phyloP scores from a whole-genome alignment of 108 stramenopile species.

The Cyclostephanos invisitatus region DNA sequence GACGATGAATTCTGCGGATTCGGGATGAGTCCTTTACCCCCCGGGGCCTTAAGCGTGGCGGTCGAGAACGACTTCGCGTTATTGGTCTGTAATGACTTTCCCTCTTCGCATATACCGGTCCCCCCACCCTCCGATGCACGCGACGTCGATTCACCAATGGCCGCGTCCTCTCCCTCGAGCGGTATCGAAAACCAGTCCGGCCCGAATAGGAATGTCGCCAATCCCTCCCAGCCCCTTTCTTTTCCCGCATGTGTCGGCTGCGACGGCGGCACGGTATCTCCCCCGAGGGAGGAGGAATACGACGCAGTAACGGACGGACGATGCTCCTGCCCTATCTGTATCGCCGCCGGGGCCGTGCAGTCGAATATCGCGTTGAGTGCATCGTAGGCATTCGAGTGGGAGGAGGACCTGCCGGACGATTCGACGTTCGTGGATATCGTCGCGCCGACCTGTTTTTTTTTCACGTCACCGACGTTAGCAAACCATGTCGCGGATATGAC shows the following conservation, averaged over 20 bases:
- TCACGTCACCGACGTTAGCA: background rate
- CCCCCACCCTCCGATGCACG: background rate
- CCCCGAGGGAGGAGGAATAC: background rate
- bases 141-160: slow-evolving; percentile 15
- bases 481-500: too few relatives aligned
- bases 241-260: background rate
- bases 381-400: slow-evolving; percentile 82
- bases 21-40: slow-evolving; percentile 23
- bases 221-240: slow-evolving; percentile 64
- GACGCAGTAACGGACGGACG: background rate
- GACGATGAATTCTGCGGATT: slow-evolving; percentile 6
- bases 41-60: slow-evolving; percentile 6
- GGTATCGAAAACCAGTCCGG: slow-evolving; percentile 65
- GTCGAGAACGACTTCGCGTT: background rate
- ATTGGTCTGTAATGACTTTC: slow-evolving; percentile 6
- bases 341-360: slow-evolving; percentile 64
- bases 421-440: slow-evolving; percentile 67
- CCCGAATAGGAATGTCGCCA: slow-evolving; percentile 82
- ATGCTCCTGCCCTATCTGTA: slow-evolving; percentile 10
- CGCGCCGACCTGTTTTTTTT: slow-evolving; percentile 36
- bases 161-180: slow-evolving; percentile 29
- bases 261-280: background rate
- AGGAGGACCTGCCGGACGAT: slow-evolving; percentile 68
- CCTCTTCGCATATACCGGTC: background rate
- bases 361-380: slow-evolving; percentile 67